Conservation (phyloP, 2,329 filamentous ascomycete species). For the Curvularia eragrostidis region DNA sequence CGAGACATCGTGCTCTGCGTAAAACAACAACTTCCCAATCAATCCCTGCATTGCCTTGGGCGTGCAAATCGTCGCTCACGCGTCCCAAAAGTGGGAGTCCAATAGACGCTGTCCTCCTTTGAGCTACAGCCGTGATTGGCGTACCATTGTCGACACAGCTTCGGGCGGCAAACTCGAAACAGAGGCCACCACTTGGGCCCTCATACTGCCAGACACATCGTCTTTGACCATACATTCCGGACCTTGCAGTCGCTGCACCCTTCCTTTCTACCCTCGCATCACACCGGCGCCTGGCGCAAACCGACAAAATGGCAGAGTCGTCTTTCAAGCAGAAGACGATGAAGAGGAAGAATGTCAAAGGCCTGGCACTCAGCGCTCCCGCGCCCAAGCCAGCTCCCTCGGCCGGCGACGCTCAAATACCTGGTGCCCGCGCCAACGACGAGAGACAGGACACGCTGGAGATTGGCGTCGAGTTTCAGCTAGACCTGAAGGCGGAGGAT, state of each 20-base stretch:
- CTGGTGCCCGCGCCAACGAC: conserved; percentile 65
- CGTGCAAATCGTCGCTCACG: conserved; percentile 24
- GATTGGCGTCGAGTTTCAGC: conserved; percentile 95
- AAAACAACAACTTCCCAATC: conserved; percentile 25
- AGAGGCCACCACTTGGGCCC: conserved; percentile 23
- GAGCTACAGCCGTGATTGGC: conserved; percentile 46
- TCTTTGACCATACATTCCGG: conserved; percentile 10
- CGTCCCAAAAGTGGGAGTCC: conserved; percentile 43
- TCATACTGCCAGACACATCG: conserved; percentile 18
- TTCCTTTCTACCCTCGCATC: conserved; percentile 9
- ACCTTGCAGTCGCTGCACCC: conserved; percentile 11
- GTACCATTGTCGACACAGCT: conserved; percentile 43
- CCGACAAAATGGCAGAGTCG: conserved; percentile 60
- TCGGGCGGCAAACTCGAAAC: conserved; percentile 49
- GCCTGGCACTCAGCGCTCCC: conserved; percentile 82
- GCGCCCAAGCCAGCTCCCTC: conserved; percentile 74
- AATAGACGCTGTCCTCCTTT: conserved; percentile 50
- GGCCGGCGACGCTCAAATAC: conserved; percentile 70
- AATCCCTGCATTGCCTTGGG: conserved; percentile 26
- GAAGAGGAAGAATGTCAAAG: conserved; percentile 99
- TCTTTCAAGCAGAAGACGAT: conserved; percentile 75
- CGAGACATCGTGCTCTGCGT: conserved; percentile 26
- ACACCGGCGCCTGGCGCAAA: conserved; percentile 26
- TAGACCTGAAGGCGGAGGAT: conserved; percentile 91
- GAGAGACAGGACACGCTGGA: conserved; percentile 77